Percentiles rank a stretch among this genome's conserved stretches.
These are phyloP conservation scores for Austroboletus novae-zelandiae DNA, from an alignment of 1,284 basidiomycete genomes.

Conservation along the genomic window DNA sequence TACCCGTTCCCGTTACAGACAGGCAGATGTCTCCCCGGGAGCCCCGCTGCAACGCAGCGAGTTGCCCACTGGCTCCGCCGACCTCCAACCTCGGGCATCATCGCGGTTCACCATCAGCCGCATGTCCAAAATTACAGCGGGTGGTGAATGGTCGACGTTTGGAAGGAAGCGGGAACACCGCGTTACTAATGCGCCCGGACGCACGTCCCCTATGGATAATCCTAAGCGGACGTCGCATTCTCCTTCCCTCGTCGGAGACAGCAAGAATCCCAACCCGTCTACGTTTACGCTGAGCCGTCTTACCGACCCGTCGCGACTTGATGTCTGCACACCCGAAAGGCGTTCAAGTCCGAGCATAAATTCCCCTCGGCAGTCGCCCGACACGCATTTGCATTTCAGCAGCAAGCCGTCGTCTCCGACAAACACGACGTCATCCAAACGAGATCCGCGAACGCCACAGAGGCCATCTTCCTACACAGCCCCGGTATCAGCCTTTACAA, in stretches of 20 bases:
- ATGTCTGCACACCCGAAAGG: slow-evolving; percentile 4
- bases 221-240: slow-evolving; percentile 15
- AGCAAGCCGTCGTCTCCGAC: slow-evolving; percentile 28
- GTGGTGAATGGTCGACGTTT: slow-evolving; percentile 45
- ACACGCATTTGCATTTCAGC: slow-evolving; percentile 6
- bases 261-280: slow-evolving; percentile 12
- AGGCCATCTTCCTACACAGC: slow-evolving; percentile 21
- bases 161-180: slow-evolving; percentile 32
- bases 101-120: slow-evolving; percentile 19
- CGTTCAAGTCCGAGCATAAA: slow-evolving; percentile 11
- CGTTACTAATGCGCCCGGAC: slow-evolving; percentile 15
- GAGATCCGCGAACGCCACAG: slow-evolving; percentile 27
- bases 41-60: slow-evolving; percentile 2
- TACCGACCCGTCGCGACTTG: slow-evolving; percentile 10
- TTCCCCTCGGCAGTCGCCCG: slow-evolving; percentile 18
- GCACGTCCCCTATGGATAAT: slow-evolving; percentile 11
- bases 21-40: background rate
- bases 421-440: slow-evolving; percentile 27
- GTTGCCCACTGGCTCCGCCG: slow-evolving; percentile 4
- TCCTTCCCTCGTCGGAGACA: slow-evolving; percentile 10
- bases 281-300: slow-evolving; percentile 23
- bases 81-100: slow-evolving; percentile 12
- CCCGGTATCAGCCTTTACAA: slow-evolving; percentile 10
- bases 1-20: slow-evolving; percentile 7
- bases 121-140: slow-evolving; percentile 25